These are phyloP conservation scores for Ogataea philodendri DNA, from an alignment of 805 yeast genomes.

Conservation along the genomic window DNA sequence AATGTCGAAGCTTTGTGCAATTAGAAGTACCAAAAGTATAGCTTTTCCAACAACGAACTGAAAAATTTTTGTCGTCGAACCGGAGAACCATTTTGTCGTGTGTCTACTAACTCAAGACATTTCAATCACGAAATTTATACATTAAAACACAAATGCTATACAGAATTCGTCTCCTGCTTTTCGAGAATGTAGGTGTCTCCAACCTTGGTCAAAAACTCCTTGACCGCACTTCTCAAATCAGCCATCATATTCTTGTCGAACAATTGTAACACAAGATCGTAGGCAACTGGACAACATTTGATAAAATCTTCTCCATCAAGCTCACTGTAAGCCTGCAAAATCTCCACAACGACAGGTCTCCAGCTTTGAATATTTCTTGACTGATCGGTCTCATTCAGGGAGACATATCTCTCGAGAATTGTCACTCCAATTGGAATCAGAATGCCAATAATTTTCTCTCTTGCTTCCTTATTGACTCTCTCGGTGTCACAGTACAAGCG, in stretches of 20 bases:
- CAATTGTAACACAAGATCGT: conserved; percentile 54
- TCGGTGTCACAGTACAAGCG: conserved; percentile 68
- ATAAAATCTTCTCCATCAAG: conserved; percentile 72
- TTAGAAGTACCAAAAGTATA: conserved; percentile 9
- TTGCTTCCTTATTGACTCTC: conserved; percentile 46
- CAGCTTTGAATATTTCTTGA: conserved; percentile 78
- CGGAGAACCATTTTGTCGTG: conserved; percentile 12
- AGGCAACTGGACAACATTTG: conserved; percentile 56
- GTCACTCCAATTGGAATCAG: conserved; percentile 68
- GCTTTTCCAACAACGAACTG: conserved; percentile 12
- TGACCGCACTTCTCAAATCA: conserved; percentile 61
- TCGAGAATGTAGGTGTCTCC: conserved; percentile 40
- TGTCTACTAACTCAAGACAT: conserved; percentile 4
- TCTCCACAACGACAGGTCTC: conserved; percentile 90
- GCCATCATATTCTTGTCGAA: conserved; percentile 59
- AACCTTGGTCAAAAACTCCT: conserved; percentile 53
- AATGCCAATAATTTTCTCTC: conserved; percentile 49
- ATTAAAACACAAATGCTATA: conserved; percentile 8
- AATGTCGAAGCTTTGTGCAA: conserved; percentile 9
- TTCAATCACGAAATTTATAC: conserved; percentile 1
- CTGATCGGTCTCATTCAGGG: conserved; percentile 74
- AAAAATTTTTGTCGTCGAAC: conserved; percentile 25
- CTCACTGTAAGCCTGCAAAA: conserved; percentile 76
- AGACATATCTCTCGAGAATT: conserved; percentile 66
- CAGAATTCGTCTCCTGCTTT: conserved; percentile 6